Evolutionary conservation across 2,329 filamentous ascomycete genomes (phyloP).

Genomic region (Botrytis paeoniae): DNA sequence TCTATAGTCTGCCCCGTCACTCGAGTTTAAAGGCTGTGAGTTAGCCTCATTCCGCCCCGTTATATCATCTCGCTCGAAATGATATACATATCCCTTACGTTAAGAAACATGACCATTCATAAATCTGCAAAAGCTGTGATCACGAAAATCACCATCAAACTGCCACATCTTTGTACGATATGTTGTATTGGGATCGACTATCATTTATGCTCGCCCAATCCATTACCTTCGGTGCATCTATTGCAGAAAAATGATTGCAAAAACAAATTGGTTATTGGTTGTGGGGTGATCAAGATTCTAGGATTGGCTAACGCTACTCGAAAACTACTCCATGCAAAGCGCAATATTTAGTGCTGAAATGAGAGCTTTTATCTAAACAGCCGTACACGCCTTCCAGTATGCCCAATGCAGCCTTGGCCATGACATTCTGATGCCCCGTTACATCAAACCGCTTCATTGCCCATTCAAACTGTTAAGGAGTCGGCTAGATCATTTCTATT

Average conservation of each 20-base stretch:
- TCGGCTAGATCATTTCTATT: constrained; percentile 47
- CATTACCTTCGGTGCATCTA: background rate
- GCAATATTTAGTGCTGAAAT: background rate
- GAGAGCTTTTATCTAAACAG: constrained; percentile 49
- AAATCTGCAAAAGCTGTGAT: constrained; percentile 54
- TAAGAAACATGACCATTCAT: constrained; percentile 44
- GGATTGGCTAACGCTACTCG: background rate
- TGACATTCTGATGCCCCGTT: constrained; percentile 51
- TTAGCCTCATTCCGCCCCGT: too few species aligned
- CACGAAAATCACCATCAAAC: constrained; percentile 53
- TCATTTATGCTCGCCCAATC: constrained; percentile 13
- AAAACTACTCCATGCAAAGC: constrained; percentile 20
- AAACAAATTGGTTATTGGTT: constrained; percentile 54
- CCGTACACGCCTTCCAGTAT: constrained; percentile 54
- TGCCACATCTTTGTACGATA: constrained; percentile 40
- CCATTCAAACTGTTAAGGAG: constrained; percentile 58
- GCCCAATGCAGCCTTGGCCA: constrained; percentile 52
- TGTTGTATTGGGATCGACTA: background rate
- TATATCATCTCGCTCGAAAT: background rate
- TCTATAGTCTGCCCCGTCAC: background rate
- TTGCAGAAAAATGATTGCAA: constrained; percentile 42
- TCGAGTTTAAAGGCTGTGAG: background rate
- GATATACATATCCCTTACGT: background rate
- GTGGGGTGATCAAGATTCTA: constrained; percentile 49
- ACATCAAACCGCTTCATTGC: constrained; percentile 55